phyloP scores from a whole-genome alignment of 805 yeast species.

The Schwanniomyces sp. region DNA sequence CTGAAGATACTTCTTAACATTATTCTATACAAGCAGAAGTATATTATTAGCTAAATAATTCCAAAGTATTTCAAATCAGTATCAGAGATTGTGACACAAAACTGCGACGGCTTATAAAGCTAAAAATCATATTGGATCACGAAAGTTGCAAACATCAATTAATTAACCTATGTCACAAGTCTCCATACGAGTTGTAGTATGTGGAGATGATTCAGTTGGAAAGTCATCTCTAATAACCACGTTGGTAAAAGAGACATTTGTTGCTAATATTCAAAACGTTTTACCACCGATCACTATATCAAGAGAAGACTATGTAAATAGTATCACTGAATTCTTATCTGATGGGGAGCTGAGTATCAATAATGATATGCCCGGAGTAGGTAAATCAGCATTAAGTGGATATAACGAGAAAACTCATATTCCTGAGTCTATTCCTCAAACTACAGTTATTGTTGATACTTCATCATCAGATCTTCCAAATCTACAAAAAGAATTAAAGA shows the following conservation, averaged over 20 bases:
- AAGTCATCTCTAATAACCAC: constrained; percentile 79
- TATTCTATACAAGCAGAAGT: not conserved
- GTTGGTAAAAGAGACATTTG: constrained; percentile 77
- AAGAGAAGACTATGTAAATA: constrained; percentile 53
- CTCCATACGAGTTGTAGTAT: constrained; percentile 76
- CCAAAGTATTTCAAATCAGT: not conserved
- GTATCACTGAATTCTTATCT: constrained; percentile 10
- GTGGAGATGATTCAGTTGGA: constrained; percentile 94
- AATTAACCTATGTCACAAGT: constrained; percentile 29
- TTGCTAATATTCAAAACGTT: constrained; percentile 73
- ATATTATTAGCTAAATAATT: not conserved
- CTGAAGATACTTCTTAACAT: not conserved
- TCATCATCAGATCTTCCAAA: constrained; percentile 59
- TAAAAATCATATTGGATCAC: not conserved
- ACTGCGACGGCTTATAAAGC: not conserved
- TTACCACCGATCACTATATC: constrained; percentile 87
- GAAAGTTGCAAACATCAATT: not conserved
- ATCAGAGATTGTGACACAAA: not conserved
- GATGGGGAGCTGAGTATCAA: not conserved
- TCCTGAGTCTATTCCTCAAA: constrained; percentile 36
- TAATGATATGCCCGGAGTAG: not conserved
- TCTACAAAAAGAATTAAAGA: constrained; percentile 71
- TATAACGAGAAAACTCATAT: constrained; percentile 10
- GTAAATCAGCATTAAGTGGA: not conserved
- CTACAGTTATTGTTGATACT: constrained; percentile 81